Evolutionary conservation across 1,139 yeast genomes (phyloP), one percentile per base, ranked within the genome.

Genomic region (Arxiozyma telluris): DNA sequence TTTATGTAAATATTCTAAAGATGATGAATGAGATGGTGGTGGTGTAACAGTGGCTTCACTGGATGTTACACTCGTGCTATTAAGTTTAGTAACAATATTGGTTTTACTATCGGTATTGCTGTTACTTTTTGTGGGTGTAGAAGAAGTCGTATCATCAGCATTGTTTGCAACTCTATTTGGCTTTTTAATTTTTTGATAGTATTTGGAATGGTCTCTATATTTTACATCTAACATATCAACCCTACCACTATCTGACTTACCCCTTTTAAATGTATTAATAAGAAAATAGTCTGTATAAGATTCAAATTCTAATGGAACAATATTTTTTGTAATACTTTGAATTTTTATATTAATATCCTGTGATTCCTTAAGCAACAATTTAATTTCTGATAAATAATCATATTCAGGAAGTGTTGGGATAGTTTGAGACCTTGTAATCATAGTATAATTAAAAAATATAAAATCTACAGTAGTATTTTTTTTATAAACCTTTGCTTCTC

Each of bases 261-360:
- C 71, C 50, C 58, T 63, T 52, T 60, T 59, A 51, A 69, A 69
- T 1, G 62, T 61, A 44, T 63, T 56, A 12, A 69, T 57, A 2
- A 61, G 30, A 53, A 59, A 67, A 54, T 59, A 68, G 34, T 68
- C 70, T 44, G 58, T 55, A 51, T 69, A 69, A 2, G 71, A 64
- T 56, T 69, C 72, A 58, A 67, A 69, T 49, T 69, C 72, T 18
- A 62, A 44, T 5, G 69, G 69, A 1, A 57, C 56, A n/a, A 66
- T 52, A 44, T 56, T 55, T 47, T 54, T 53, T 2, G 62, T 56
- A 41, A 41, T 44, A 6, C 27, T 12, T 20, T 44, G 22, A n/a
- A 48, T 23, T 18, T 41, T 39, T 20, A 23, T 58, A 60, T 38
- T 57, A 18, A 45, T n/a, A 20, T 45, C 23, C 12, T 27, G 41